Conservation (phyloP, 257 asterid species). For the Primulina tabacum region DNA sequence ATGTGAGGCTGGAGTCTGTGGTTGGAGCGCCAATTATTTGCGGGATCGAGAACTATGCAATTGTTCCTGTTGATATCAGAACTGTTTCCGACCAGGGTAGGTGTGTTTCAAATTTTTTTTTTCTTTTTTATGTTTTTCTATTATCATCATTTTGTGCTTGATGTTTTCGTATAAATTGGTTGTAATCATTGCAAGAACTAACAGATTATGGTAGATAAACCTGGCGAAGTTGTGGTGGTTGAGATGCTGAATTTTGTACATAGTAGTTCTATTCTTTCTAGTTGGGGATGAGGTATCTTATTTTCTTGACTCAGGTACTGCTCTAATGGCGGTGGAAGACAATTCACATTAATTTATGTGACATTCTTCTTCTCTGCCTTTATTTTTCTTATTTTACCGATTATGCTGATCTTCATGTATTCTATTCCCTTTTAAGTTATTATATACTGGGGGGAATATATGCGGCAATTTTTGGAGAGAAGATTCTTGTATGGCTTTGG, state of each 20-base stretch:
- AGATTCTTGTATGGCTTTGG: neutral
- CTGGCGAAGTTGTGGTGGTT: neutral
- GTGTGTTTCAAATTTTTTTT: neutral
- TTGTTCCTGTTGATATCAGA: conserved; percentile 72
- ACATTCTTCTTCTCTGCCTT: neutral
- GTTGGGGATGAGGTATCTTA: neutral
- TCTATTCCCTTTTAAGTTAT: neutral
- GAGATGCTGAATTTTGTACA: neutral
- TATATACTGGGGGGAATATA: neutral
- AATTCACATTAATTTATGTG: neutral
- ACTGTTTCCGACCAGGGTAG: conserved; percentile 81
- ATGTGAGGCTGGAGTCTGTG: conserved; percentile 66
- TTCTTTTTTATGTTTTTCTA: neutral
- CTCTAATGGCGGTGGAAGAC: neutral
- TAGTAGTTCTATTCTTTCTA: neutral
- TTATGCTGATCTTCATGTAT: neutral
- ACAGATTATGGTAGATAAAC: neutral
- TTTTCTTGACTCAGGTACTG: neutral
- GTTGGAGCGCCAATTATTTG: conserved; percentile 78
- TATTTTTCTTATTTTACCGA: neutral
- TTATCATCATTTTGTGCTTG: conserved; percentile 3
- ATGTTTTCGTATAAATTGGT: conserved; percentile 1
- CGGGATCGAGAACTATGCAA: conserved; percentile 92
- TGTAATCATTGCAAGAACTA: neutral
- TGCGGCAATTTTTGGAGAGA: neutral